phyloP scores from a whole-genome alignment of 1,139 yeast genomes.

The Blastobotrys capitulatus region DNA sequence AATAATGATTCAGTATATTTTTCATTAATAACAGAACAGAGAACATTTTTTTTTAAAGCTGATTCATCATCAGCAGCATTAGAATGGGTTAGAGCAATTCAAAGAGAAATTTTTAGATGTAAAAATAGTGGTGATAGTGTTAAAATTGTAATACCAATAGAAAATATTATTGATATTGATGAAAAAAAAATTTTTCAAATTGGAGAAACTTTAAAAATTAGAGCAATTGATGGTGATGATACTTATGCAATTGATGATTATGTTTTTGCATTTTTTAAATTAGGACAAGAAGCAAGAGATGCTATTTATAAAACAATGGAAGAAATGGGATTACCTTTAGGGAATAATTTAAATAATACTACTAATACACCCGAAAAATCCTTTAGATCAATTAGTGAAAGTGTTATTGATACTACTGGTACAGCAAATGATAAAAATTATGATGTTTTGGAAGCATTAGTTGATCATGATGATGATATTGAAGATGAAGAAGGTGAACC shows the following conservation, averaged over 20 bases:
- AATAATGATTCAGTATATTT: constrained; percentile 23
- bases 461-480: too few species aligned
- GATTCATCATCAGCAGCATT: constrained; percentile 70
- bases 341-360: constrained; percentile 11
- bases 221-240: constrained; percentile 47
- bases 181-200: constrained; percentile 46
- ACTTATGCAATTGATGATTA: constrained; percentile 59
- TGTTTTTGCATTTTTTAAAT: constrained; percentile 57
- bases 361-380: background rate
- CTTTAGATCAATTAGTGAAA: background rate
- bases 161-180: constrained; percentile 59
- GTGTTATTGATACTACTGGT: constrained; percentile 6
- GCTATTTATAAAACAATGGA: constrained; percentile 17
- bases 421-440: background rate
- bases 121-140: constrained; percentile 69
- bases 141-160: constrained; percentile 68
- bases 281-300: constrained; percentile 18
- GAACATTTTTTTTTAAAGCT: constrained; percentile 61
- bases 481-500: too few species aligned
- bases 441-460: background rate
- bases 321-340: constrained; percentile 19
- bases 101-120: constrained; percentile 70
- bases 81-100: constrained; percentile 71
- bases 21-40: constrained; percentile 45
- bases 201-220: constrained; percentile 43